Conservation (phyloP, 78 protist species). For the Dictyostelium firmibasis region DNA sequence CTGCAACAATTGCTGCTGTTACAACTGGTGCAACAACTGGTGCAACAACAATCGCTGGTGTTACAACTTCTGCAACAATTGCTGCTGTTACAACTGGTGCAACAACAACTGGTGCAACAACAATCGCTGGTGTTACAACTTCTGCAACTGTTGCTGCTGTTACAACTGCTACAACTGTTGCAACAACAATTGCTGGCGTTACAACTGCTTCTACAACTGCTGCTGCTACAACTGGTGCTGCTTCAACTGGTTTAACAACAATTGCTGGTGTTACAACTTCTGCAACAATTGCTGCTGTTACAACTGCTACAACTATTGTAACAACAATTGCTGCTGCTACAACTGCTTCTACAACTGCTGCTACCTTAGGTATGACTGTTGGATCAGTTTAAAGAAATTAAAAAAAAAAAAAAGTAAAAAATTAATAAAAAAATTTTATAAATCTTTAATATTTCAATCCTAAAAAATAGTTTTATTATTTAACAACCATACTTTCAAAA, state of each 20-base stretch:
- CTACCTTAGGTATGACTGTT: no score
- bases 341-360: no score
- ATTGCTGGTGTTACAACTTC: not conserved
- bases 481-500: no score
- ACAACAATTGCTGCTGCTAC: no score
- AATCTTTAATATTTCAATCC: no score
- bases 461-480: no score
- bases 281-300: not conserved
- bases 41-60: not conserved
- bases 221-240: not conserved
- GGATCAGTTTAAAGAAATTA: no score
- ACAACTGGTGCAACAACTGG: not conserved
- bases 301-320: no score
- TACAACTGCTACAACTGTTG: not conserved
- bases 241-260: not conserved
- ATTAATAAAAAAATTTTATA: no score
- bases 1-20: not conserved
- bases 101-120: not conserved
- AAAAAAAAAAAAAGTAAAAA: no score
- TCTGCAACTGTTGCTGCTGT: not conserved
- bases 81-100: not conserved
- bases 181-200: not conserved
- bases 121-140: not conserved
- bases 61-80: not conserved
- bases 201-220: not conserved